Percentiles rank a stretch among this genome's conserved stretches.
phyloP scores from a whole-genome alignment of 495 filamentous ascomycete genomes.

The Aspergillus sclerotiicarbonarius region DNA sequence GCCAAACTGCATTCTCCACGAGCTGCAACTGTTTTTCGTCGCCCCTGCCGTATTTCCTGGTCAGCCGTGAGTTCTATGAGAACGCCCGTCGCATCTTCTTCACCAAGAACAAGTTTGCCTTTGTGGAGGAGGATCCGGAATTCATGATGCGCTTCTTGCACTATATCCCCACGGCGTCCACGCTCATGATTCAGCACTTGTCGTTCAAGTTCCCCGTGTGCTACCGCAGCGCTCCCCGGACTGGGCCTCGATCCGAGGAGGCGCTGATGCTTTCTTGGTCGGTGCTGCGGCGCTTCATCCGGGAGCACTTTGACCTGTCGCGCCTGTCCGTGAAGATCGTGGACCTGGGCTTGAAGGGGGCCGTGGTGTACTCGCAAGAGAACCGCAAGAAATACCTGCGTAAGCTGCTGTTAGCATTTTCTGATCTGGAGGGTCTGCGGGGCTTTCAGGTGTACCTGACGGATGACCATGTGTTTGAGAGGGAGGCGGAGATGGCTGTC shows the following conservation, averaged over 20 bases:
- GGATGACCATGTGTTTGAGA: constrained; percentile 18
- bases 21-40: constrained; percentile 26
- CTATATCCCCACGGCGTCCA: constrained; percentile 19
- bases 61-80: constrained; percentile 24
- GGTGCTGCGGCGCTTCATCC: constrained; percentile 28
- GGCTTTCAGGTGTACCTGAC: constrained; percentile 21
- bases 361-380: background rate
- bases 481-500: constrained; percentile 16
- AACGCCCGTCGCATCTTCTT: constrained; percentile 25
- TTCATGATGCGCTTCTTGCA: constrained; percentile 19
- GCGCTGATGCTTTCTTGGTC: constrained; percentile 18
- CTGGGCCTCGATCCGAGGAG: constrained; percentile 9
- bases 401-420: constrained; percentile 17
- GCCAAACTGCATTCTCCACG: constrained; percentile 24
- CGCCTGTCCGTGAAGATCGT: constrained; percentile 20
- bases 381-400: constrained; percentile 17
- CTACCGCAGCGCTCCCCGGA: constrained; percentile 7
- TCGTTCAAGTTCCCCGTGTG: constrained; percentile 22
- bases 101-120: constrained; percentile 23
- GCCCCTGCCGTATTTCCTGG: constrained; percentile 28
- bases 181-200: constrained; percentile 21
- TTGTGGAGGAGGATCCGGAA: constrained; percentile 23
- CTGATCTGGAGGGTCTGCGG: constrained; percentile 17
- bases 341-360: constrained; percentile 17
- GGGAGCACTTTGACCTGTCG: constrained; percentile 25